These are phyloP conservation scores for Fusarium sp. DNA, from an alignment of 2,329 filamentous ascomycete genomes.

Conservation along the genomic window DNA sequence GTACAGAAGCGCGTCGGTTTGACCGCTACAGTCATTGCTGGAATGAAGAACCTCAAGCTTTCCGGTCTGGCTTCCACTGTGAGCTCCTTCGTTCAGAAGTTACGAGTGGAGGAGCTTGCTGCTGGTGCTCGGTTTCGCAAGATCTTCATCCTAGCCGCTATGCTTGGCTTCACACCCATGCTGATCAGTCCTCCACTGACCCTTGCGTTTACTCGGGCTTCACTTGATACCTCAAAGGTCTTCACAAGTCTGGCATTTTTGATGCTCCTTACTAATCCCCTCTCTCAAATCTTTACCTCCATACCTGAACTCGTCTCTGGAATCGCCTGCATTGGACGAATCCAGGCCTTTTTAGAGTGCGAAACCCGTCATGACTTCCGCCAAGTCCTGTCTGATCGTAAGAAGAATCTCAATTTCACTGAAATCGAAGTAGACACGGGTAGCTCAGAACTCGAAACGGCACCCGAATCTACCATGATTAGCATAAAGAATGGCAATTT, in stretches of 20 bases:
- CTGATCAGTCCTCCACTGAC: constrained; percentile 49
- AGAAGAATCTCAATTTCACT: neutral
- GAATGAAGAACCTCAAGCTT: constrained; percentile 49
- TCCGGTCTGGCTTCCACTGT: constrained; percentile 43
- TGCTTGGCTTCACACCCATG: constrained; percentile 48
- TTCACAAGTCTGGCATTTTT: constrained; percentile 42
- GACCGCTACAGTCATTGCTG: constrained; percentile 44
- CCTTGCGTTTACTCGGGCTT: constrained; percentile 42
- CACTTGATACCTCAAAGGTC: constrained; percentile 42
- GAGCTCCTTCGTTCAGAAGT: constrained; percentile 40
- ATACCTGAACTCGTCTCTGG: constrained; percentile 2
- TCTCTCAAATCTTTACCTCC: constrained; percentile 1
- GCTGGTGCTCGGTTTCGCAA: constrained; percentile 42
- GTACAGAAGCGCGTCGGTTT: constrained; percentile 49
- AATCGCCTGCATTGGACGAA: neutral
- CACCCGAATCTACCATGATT: neutral
- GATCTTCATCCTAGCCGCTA: constrained; percentile 32
- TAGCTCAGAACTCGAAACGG: too few relatives aligned
- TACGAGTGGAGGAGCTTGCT: constrained; percentile 44
- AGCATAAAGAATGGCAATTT: constrained; percentile 23
- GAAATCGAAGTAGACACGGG: neutral
- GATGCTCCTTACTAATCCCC: neutral
- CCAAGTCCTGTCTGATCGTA: neutral
- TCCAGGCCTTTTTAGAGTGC: neutral
- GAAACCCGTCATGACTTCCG: constrained; percentile 1